Conservation (phyloP, 148 eudicot genomes). For the Suaeda aralocaspica region DNA sequence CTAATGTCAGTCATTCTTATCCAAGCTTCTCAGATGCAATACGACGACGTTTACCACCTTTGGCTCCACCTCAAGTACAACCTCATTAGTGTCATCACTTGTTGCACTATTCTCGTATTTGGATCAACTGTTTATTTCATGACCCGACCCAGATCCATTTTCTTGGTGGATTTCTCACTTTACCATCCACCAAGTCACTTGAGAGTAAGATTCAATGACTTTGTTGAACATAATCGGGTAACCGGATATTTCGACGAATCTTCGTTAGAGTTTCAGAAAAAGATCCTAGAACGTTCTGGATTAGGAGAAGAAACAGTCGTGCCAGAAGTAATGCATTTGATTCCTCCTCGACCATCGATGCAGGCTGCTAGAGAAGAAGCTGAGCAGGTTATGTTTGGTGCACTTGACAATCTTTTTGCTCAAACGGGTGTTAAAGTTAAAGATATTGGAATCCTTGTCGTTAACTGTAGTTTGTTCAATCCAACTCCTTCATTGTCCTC, state of each 20-base stretch:
- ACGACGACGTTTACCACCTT: constrained; percentile 43
- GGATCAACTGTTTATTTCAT: constrained; percentile 44
- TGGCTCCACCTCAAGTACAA: constrained; percentile 45
- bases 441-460: constrained; percentile 50
- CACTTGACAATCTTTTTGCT: constrained; percentile 40
- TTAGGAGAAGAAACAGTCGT: constrained; percentile 54
- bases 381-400: constrained; percentile 51
- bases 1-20: constrained; percentile 27
- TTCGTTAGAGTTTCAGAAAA: constrained; percentile 49
- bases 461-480: constrained; percentile 56
- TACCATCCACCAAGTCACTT: constrained; percentile 40
- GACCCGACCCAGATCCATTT: constrained; percentile 48
- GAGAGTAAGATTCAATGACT: constrained; percentile 27
- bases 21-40: constrained; percentile 47
- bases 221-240: constrained; percentile 36
- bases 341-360: constrained; percentile 58
- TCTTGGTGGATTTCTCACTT: constrained; percentile 50
- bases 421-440: constrained; percentile 38
- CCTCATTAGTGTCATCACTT: constrained; percentile 23
- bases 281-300: constrained; percentile 54
- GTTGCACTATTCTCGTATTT: constrained; percentile 29
- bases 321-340: constrained; percentile 41
- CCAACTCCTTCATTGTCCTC: constrained; percentile 65
- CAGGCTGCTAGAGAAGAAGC: constrained; percentile 53
- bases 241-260: constrained; percentile 51